Evolutionary conservation across 1,139 yeast species (phyloP).

Genomic region (Meyerozyma athensensis): DNA sequence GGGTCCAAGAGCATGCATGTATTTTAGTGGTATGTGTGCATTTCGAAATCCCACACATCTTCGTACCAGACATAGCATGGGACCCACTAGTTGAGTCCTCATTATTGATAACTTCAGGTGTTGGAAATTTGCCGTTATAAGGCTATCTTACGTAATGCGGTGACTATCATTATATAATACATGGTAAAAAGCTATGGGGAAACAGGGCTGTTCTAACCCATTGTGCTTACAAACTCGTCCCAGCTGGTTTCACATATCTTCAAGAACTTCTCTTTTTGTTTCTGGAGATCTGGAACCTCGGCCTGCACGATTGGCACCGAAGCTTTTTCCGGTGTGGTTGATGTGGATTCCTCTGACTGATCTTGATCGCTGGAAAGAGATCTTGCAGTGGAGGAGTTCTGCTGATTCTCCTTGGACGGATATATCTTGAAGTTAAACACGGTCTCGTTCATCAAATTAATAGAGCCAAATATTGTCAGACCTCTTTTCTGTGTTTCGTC

Average conservation of each 20-base stretch:
- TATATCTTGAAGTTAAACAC: constrained; percentile 37
- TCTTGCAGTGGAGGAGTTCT: neutral
- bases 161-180: neutral
- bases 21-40: too few relatives aligned
- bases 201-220: neutral
- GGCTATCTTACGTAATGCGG: neutral
- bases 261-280: constrained; percentile 44
- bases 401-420: neutral
- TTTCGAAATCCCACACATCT: neutral
- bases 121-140: neutral
- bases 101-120: neutral
- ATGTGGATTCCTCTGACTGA: too few relatives aligned
- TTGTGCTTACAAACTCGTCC: constrained; percentile 37
- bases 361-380: neutral
- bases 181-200: too few relatives aligned
- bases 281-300: constrained; percentile 5
- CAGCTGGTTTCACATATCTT: constrained; percentile 52
- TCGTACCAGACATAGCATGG: neutral
- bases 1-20: too few relatives aligned
- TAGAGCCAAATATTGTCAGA: constrained; percentile 29
- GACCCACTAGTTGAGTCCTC: neutral
- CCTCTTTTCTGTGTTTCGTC: too few relatives aligned
- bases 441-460: constrained; percentile 40
- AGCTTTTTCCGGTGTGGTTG: too few relatives aligned
- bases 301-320: too few relatives aligned